A percentile compares a stretch with the other conserved stretches of the same genome.
Evolutionary conservation across 139 green algal species (phyloP).

Genomic region (Micractinium sp.): DNA sequence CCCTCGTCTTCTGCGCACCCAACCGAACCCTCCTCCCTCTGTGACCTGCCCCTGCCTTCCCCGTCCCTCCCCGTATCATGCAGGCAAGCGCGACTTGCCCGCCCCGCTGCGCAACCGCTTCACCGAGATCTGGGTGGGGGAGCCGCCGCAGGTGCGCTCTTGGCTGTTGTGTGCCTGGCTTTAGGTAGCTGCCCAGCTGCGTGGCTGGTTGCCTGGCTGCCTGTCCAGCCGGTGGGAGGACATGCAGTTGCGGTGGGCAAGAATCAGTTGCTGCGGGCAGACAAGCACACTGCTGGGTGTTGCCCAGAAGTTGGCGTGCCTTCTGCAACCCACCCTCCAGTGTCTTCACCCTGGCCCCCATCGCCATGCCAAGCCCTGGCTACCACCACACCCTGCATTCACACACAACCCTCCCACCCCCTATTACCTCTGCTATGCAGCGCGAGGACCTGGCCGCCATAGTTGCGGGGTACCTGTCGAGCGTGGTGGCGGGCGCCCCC

Average conservation of each 20-base stretch:
- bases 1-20: not conserved
- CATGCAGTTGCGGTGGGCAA: not conserved
- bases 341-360: not conserved
- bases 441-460: constrained; percentile 86
- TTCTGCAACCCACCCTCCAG: not conserved
- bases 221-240: not conserved
- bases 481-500: constrained; percentile 45
- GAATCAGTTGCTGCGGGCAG: no score
- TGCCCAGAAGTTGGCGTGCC: not conserved
- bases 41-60: not conserved
- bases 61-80: not conserved
- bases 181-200: not conserved
- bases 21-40: not conserved
- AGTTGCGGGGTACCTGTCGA: constrained; percentile 79
- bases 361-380: no score
- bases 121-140: constrained; percentile 93
- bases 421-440: not conserved
- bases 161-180: not conserved
- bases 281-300: not conserved
- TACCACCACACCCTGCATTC: not conserved
- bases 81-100: constrained; percentile 95
- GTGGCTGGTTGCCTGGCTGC: not conserved
- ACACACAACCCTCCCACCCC: no score
- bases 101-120: constrained; percentile 87
- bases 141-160: constrained; percentile 63